Evolutionary conservation across 1,284 basidiomycete genomes (phyloP).

Genomic region (Cryptococcus sp.): DNA sequence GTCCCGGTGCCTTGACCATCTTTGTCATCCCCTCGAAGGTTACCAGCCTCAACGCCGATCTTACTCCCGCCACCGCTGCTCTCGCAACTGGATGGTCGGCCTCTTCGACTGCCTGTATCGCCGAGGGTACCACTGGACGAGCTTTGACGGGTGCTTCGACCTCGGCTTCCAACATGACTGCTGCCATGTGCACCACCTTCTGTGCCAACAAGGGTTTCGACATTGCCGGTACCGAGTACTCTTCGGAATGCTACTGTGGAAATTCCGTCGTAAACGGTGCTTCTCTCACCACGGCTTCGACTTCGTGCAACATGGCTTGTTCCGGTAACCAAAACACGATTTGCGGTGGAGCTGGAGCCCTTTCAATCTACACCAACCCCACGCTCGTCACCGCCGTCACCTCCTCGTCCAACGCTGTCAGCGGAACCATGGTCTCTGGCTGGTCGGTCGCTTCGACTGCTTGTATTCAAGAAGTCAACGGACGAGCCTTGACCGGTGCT

Average conservation of each 20-base stretch:
- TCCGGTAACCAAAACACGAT: conserved; percentile 18
- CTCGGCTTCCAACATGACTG: conserved; percentile 10
- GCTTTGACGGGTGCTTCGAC: conserved; percentile 22
- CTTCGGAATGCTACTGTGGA: conserved; percentile 28
- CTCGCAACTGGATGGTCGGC: conserved; percentile 7
- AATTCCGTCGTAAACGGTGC: conserved; percentile 13
- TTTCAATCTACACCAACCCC: conserved; percentile 21
- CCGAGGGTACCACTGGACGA: conserved; percentile 28
- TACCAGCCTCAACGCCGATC: background rate
- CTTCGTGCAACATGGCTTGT: conserved; percentile 29
- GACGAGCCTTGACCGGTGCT: conserved; percentile 25
- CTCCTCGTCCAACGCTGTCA: background rate
- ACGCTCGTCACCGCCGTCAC: conserved; percentile 18
- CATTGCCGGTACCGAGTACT: conserved; percentile 16
- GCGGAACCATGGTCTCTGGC: conserved; percentile 1
- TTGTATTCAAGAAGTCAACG: conserved; percentile 28
- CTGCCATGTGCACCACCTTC: conserved; percentile 9
- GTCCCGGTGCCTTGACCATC: conserved; percentile 7
- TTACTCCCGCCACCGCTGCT: background rate
- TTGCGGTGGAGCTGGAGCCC: conserved; percentile 4
- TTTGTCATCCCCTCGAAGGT: background rate
- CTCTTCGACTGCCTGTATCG: conserved; percentile 23
- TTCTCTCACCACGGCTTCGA: conserved; percentile 13
- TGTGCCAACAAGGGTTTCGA: conserved; percentile 12
- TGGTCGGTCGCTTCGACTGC: conserved; percentile 12